phyloP scores from a whole-genome alignment of 75 land plant species.

The Pinus albicaulis region DNA sequence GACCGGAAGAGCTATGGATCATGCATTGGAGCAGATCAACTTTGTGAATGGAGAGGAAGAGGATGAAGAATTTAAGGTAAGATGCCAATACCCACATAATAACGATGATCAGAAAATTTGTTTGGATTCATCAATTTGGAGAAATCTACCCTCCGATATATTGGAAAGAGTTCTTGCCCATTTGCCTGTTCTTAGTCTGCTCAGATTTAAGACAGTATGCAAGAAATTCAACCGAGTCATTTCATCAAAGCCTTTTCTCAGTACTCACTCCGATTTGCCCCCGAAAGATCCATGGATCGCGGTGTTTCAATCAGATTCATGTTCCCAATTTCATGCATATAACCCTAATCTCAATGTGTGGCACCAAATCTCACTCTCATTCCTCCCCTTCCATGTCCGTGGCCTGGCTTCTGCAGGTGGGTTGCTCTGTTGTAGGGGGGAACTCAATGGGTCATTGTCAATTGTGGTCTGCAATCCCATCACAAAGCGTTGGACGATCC shows the following conservation, averaged over 20 bases:
- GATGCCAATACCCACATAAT: too few species aligned
- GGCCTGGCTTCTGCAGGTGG: constrained; percentile 37
- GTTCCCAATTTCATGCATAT: constrained; percentile 22
- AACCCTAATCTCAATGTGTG: constrained; percentile 24
- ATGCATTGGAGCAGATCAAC: too few species aligned
- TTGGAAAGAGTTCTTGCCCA: constrained; percentile 23
- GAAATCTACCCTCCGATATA: constrained; percentile 23
- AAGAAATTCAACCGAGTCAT: constrained; percentile 7
- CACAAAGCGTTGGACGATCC: constrained; percentile 23
- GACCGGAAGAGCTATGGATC: too few species aligned
- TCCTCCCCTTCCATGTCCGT: constrained; percentile 29
- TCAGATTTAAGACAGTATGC: constrained; percentile 18
- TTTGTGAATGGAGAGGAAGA: too few species aligned
- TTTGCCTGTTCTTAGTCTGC: constrained; percentile 16
- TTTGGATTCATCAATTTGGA: constrained; percentile 15
- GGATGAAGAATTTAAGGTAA: too few species aligned
- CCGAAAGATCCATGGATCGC: constrained; percentile 15
- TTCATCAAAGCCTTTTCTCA: neutral
- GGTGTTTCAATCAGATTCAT: constrained; percentile 20
- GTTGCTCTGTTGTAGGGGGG: constrained; percentile 36
- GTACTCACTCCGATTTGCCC: constrained; percentile 1
- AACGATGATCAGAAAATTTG: too few species aligned
- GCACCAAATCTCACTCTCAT: constrained; percentile 30
- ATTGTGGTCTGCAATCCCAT: constrained; percentile 31
- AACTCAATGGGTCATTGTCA: constrained; percentile 14